These are phyloP conservation scores for Hypoxylon sp. DNA, from an alignment of 2,329 filamentous ascomycete genomes.

Conservation along the genomic window DNA sequence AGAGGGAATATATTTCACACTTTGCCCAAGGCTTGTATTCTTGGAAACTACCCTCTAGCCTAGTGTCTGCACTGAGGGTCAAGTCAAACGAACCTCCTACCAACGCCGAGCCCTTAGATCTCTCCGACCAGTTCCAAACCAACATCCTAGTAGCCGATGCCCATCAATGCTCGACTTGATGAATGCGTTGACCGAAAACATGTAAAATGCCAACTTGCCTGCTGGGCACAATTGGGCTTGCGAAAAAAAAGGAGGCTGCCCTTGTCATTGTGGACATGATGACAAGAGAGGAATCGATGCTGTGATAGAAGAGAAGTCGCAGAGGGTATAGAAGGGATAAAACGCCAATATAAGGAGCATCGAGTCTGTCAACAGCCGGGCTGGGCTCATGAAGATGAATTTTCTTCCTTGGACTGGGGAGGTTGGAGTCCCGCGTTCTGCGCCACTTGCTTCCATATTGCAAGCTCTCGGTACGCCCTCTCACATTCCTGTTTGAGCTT, in stretches of 20 bases:
- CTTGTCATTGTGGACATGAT: constrained; percentile 6
- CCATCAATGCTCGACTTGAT: constrained; percentile 19
- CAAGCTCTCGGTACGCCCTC: constrained; percentile 80
- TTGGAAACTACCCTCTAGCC: constrained; percentile 23
- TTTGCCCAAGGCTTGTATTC: constrained; percentile 41
- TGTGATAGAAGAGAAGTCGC: constrained; percentile 28
- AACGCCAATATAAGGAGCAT: constrained; percentile 34
- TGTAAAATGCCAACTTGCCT: constrained; percentile 7
- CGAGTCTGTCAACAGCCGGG: constrained; percentile 20
- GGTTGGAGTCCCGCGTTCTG: constrained; percentile 69
- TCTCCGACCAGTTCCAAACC: constrained; percentile 22
- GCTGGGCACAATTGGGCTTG: not conserved
- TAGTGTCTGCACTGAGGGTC: constrained; percentile 13
- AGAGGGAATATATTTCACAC: constrained; percentile 33
- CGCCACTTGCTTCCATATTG: constrained; percentile 80
- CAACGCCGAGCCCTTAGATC: constrained; percentile 37
- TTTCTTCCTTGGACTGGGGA: constrained; percentile 58
- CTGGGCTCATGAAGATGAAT: constrained; percentile 35
- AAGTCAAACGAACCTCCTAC: constrained; percentile 25
- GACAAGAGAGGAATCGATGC: constrained; percentile 30
- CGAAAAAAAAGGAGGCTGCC: not conserved
- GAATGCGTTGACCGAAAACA: constrained; percentile 21
- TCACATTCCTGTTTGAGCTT: constrained; percentile 86
- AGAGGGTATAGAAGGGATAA: constrained; percentile 40
- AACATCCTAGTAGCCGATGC: constrained; percentile 22